Base-by-base conservation (phyloP, 768 basidiomycete species). In the Tubosaeta sp. region DNA sequence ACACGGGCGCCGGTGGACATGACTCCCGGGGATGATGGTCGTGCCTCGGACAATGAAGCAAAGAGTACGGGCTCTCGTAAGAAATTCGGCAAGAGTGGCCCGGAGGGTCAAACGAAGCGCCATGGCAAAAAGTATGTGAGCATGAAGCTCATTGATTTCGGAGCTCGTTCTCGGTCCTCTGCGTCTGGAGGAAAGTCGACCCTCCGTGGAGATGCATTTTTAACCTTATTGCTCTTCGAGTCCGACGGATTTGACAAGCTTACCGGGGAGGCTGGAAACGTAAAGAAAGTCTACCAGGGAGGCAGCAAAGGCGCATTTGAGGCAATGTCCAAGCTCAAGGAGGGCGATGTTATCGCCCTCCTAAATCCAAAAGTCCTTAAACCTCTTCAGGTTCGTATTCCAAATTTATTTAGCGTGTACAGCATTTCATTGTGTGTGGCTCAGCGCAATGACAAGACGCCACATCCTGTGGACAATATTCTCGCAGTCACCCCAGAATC, bases 251-350 rank as follows among this genome's bases (percentile, higher is more conserved):
- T 79, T 52, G 86, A 88, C 51, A 63, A 78, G 12, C 61, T 85
- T 13, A 75, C 74, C 4, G 72, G 65, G 27, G 82, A 79, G 6
- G 76, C 83, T 45, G 71, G 74, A 33, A 77, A 69, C 34, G 72
- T 77, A 35, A 74, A 76, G 56, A 91, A 84, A 63, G 54, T 86
- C 0, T 95, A 94, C 67, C 81, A 77, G 57, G 95, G 97, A 0
- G 95, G 95, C 3, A 93, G 91, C 58, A 82, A 84, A 6, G 97
- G 97, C 5, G 95, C 94, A 4, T 98, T 90, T 63, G 97, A 98
- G 67, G 75, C 80, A 46, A 82, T 89, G 73, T 85, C 89, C 45
- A 91, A 91, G 61, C 70, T 95, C 50, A 83, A 83, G 53, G 88
- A 93, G 58, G 97, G 97, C 2, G 86, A 91, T 43, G 94, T 98